These are phyloP conservation scores for Yamadazyma ubonensis DNA, from an alignment of 805 yeast species.

Conservation along the genomic window DNA sequence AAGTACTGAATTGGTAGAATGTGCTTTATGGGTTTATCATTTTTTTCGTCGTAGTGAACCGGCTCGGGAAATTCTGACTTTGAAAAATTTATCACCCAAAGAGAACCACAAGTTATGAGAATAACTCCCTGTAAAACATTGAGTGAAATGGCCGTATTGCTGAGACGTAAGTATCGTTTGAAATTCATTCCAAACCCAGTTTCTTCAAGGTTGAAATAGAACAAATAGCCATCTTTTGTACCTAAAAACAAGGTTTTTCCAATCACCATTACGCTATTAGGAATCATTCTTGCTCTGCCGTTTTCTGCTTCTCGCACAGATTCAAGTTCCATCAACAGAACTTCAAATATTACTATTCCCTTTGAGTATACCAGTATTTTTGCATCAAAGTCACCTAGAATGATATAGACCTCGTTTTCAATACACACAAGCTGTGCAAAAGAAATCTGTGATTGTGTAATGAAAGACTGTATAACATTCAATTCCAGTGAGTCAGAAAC, in stretches of 20 bases:
- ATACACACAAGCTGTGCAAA: constrained; percentile 10
- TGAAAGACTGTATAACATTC: no score
- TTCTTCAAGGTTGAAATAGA: constrained; percentile 17
- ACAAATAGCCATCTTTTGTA: constrained; percentile 31
- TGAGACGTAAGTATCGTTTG: constrained; percentile 22
- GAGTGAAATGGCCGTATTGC: constrained; percentile 27
- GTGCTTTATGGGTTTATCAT: constrained; percentile 25
- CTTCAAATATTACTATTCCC: neutral
- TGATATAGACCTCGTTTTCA: constrained; percentile 2
- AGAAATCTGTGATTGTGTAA: no score
- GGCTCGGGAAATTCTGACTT: constrained; percentile 26
- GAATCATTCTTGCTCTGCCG: constrained; percentile 16
- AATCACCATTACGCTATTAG: constrained; percentile 18
- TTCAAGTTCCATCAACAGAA: neutral
- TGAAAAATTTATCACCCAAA: constrained; percentile 34
- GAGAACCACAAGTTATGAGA: constrained; percentile 23
- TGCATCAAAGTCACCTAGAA: constrained; percentile 23
- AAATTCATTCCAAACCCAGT: neutral
- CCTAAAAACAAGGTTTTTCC: constrained; percentile 24
- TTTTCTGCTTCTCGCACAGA: no score
- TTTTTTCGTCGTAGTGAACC: constrained; percentile 36
- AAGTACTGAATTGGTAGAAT: constrained; percentile 5
- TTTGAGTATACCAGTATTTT: neutral
- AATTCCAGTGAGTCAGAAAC: no score
- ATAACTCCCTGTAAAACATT: constrained; percentile 16